These are phyloP conservation scores for Pelargonium nanum DNA, from an alignment of 345 rosid species.

Conservation along the genomic window DNA sequence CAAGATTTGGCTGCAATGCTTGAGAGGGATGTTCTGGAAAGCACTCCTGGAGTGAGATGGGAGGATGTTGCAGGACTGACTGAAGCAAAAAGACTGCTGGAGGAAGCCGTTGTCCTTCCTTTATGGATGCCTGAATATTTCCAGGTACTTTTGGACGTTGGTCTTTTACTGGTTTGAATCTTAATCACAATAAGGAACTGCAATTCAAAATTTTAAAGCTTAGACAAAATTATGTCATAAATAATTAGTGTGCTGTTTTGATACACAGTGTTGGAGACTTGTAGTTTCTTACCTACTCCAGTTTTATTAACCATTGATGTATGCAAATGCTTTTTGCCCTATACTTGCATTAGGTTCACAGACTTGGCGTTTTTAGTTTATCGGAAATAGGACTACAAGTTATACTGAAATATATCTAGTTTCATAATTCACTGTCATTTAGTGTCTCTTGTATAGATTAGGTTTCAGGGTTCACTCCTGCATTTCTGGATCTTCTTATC, in stretches of 20 bases:
- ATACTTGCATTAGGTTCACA: neutral
- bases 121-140: slow-evolving; percentile 99
- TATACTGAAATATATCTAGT: no score
- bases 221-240: no score
- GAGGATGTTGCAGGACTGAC: slow-evolving; percentile 98
- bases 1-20: slow-evolving; percentile 95
- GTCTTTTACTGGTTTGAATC: slow-evolving; percentile 6
- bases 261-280: no score
- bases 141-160: slow-evolving; percentile 70
- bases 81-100: slow-evolving; percentile 96
- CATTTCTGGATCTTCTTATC: neutral
- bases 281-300: no score
- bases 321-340: neutral
- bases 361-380: neutral
- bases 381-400: neutral
- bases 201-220: no score
- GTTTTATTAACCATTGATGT: neutral
- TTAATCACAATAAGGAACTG: neutral
- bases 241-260: no score
- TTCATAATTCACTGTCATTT: no score
- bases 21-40: slow-evolving; percentile 98
- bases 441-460: no score
- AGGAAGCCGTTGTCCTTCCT: slow-evolving; percentile 99
- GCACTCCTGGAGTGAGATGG: slow-evolving; percentile 96
- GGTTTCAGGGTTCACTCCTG: neutral